A percentile compares a stretch with the other conserved stretches of the same genome.
phyloP scores from a whole-genome alignment of 2,329 filamentous ascomycete species.

The Clathrospora elynae region DNA sequence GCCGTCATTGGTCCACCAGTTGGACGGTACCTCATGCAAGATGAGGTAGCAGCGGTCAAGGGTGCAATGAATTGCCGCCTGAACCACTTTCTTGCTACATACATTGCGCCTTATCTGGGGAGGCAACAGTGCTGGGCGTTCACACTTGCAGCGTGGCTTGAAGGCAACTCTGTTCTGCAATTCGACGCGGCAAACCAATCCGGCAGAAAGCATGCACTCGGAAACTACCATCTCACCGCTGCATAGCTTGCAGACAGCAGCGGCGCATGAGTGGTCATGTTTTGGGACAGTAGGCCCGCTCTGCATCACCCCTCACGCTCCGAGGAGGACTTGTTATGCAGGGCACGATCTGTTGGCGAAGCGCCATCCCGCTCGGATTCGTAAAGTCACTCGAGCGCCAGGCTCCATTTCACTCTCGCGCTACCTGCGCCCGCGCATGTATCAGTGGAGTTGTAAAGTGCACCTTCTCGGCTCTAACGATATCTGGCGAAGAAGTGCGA shows the following conservation, averaged over 20 bases:
- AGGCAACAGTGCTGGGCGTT: constrained; percentile 3
- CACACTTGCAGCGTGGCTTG: constrained; percentile 11
- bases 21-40: constrained; percentile 27
- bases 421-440: constrained; percentile 11
- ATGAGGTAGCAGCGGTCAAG: constrained; percentile 29
- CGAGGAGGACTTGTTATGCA: constrained; percentile 22
- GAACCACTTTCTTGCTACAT: constrained; percentile 3
- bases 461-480: no score
- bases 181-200: constrained; percentile 17
- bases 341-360: constrained; percentile 25
- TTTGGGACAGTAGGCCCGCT: constrained; percentile 20
- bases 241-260: constrained; percentile 2
- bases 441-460: constrained; percentile 7
- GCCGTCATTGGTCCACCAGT: constrained; percentile 23
- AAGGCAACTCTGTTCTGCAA: not conserved
- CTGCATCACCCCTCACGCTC: constrained; percentile 23
- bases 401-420: constrained; percentile 11
- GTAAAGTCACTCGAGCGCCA: constrained; percentile 16
- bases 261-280: constrained; percentile 23
- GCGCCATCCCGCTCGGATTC: constrained; percentile 24
- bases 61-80: constrained; percentile 14
- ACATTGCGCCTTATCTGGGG: constrained; percentile 1
- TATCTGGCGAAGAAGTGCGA: constrained; percentile 4
- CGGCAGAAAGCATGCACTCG: constrained; percentile 12
- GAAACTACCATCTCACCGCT: constrained; percentile 30